phyloP scores from a whole-genome alignment of 1,284 basidiomycete genomes.

The Vanrija pseudolonga region DNA sequence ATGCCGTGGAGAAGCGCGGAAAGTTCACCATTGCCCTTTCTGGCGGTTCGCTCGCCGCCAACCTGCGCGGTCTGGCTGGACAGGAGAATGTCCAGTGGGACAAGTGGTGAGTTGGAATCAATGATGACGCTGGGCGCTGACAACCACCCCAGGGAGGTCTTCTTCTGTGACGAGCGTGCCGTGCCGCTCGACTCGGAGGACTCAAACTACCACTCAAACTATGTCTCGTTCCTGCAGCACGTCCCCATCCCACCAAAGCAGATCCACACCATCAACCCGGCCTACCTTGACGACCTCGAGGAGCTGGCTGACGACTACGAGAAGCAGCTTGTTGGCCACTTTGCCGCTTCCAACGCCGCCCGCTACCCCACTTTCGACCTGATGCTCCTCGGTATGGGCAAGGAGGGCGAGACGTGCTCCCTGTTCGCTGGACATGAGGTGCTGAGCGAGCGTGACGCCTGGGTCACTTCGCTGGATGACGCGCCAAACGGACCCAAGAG shows the following conservation, averaged over 20 bases:
- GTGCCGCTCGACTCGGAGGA: slow-evolving; percentile 91
- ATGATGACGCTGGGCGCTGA: neutral
- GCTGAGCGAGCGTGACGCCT: slow-evolving; percentile 77
- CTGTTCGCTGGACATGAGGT: slow-evolving; percentile 91
- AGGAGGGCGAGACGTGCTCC: slow-evolving; percentile 93
- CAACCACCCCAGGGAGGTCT: slow-evolving; percentile 75
- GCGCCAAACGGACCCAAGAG: slow-evolving; percentile 89
- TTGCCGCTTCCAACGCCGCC: slow-evolving; percentile 82
- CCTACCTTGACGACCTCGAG: slow-evolving; percentile 65
- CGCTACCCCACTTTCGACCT: slow-evolving; percentile 94
- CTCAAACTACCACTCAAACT: slow-evolving; percentile 85
- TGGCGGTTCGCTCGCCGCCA: slow-evolving; percentile 86
- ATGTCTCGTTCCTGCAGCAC: slow-evolving; percentile 74
- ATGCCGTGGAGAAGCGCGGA: slow-evolving; percentile 84
- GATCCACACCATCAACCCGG: slow-evolving; percentile 83
- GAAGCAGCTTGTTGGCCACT: slow-evolving; percentile 82
- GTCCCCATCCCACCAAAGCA: slow-evolving; percentile 69
- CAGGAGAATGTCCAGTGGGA: slow-evolving; percentile 76
- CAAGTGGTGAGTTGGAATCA: slow-evolving; percentile 48
- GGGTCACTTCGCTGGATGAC: slow-evolving; percentile 91
- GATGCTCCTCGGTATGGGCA: slow-evolving; percentile 87
- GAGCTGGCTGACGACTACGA: slow-evolving; percentile 91
- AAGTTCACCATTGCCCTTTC: slow-evolving; percentile 92
- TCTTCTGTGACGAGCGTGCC: slow-evolving; percentile 94
- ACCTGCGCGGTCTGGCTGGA: slow-evolving; percentile 70